Evolutionary conservation across 495 filamentous ascomycete genomes (phyloP).

Genomic region (Tuber aestivum): DNA sequence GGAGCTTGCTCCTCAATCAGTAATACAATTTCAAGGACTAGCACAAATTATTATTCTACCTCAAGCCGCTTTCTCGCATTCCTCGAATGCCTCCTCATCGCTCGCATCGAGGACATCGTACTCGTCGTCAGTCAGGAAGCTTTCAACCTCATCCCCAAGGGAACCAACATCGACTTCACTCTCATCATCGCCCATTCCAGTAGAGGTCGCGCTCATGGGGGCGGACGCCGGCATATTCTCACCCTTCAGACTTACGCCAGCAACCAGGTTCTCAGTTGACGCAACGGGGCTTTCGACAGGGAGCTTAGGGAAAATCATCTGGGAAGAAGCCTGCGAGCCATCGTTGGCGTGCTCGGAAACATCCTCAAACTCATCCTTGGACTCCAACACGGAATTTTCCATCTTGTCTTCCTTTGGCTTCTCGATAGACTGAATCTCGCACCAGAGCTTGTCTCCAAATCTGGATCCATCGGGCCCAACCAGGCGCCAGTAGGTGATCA

Average conservation of each 20-base stretch:
- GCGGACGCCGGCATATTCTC: constrained; percentile 43
- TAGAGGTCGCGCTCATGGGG: constrained; percentile 51
- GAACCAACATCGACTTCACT: constrained; percentile 47
- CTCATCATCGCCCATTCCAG: constrained; percentile 50
- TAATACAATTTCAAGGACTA: constrained; percentile 36
- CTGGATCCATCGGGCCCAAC: constrained; percentile 71
- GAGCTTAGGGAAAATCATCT: constrained; percentile 95
- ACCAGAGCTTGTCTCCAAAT: constrained; percentile 94
- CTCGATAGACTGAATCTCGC: constrained; percentile 67
- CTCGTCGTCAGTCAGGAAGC: constrained; percentile 92
- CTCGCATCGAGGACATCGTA: constrained; percentile 95
- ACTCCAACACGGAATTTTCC: constrained; percentile 20
- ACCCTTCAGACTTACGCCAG: constrained; percentile 11
- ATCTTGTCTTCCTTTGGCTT: constrained; percentile 22
- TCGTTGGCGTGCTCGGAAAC: constrained; percentile 29
- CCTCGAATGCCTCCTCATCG: constrained; percentile 64
- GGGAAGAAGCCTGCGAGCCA: constrained; percentile 37
- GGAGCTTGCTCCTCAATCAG: constrained; percentile 18
- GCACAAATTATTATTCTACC: constrained; percentile 14
- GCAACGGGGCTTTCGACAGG: constrained; percentile 85
- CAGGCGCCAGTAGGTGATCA: constrained; percentile 94
- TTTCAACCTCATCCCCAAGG: constrained; percentile 50
- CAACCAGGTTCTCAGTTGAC: constrained; percentile 56
- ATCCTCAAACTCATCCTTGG: constrained; percentile 28
- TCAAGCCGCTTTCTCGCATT: constrained; percentile 29